Conservation (phyloP, 2,329 filamentous ascomycete species). For the Stemphylium vesicarium region DNA sequence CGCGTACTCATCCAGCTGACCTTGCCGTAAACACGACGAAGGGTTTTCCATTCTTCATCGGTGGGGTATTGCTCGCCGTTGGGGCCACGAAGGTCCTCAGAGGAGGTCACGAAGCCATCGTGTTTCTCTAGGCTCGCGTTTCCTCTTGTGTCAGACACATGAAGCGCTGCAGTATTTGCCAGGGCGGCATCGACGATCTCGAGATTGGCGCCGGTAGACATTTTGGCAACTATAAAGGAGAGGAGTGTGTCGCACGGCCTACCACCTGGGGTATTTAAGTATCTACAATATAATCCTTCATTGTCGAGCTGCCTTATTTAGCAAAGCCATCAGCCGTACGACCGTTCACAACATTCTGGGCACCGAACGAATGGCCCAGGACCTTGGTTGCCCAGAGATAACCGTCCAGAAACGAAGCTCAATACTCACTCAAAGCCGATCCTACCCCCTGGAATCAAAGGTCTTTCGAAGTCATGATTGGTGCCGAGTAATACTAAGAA, state of each 20-base stretch:
- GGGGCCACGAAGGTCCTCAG: constrained; percentile 21
- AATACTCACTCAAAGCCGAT: constrained; percentile 1
- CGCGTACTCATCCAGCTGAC: constrained; percentile 33
- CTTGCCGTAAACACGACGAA: constrained; percentile 42
- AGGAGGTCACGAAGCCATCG: constrained; percentile 4
- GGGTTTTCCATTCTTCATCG: constrained; percentile 35
- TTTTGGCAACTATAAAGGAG: neutral
- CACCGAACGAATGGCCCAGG: constrained; percentile 9
- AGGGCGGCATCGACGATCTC: constrained; percentile 25
- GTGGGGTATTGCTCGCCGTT: constrained; percentile 38
- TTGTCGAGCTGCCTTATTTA: constrained; percentile 26
- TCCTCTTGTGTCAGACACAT: constrained; percentile 6
- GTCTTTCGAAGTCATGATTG: constrained; percentile 15
- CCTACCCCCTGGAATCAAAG: neutral
- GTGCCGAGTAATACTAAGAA: constrained; percentile 23
- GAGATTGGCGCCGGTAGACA: constrained; percentile 27
- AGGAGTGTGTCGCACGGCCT: neutral
- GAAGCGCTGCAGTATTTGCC: constrained; percentile 15
- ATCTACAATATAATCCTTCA: neutral
- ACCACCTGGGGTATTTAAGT: constrained; percentile 5
- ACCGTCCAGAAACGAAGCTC: neutral
- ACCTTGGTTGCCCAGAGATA: constrained; percentile 17
- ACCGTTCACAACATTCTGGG: constrained; percentile 12
- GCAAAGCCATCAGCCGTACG: constrained; percentile 10
- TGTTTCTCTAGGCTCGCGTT: constrained; percentile 18